Base-by-base conservation (phyloP, 176 grass and related monocot genomes). In the Oryza brachyantha region DNA sequence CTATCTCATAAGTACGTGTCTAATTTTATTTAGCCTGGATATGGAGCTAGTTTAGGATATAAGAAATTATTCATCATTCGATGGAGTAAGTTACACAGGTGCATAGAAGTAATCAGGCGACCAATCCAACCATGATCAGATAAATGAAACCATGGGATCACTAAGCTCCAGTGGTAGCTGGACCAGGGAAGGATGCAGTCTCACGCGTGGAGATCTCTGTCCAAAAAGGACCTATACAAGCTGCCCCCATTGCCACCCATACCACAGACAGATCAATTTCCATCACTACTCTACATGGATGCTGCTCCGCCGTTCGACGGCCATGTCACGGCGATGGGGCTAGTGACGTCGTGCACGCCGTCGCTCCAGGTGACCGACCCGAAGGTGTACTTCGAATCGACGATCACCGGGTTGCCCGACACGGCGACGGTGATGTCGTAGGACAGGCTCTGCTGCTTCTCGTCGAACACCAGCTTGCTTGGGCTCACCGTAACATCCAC, bases 401-500 rank as follows among this genome's bases (percentile, higher is more conserved):
- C 72, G 68, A 93, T 92, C 72, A 92, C 90, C 29, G 87, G 80
- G 74, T 86, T 84, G 32, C 66, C 80, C 19, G 83, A 26, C 73
- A 68, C 86, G 32, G 75, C 26, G 29, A 94, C 27, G 3, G 79
- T 94, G 71, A 94, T 88, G 61, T 88, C 79, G 76, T 94, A 94
- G 4, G 75, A 31, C 72, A 90, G 61, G 88, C 76, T 94, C 78
- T 74, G 59, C 36, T 72, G 66, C 35, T 86, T 37, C 19, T 64
- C 71, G 38, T 86, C 85, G 73, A 94, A 98, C 87, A 65, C 95
- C n/a, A 98, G 89, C 83, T 83, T 90, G 86, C 87, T 92, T n/a
- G 95, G 95, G 29, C 19, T 86, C 76, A 94, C 92, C 24, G 50
- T 87, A 54, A 90, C 95, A 19, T 83, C 84, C 60, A 98, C 90